Evolutionary conservation across 2,329 filamentous ascomycete species (phyloP).

Genomic region (Colletotrichum musicola): DNA sequence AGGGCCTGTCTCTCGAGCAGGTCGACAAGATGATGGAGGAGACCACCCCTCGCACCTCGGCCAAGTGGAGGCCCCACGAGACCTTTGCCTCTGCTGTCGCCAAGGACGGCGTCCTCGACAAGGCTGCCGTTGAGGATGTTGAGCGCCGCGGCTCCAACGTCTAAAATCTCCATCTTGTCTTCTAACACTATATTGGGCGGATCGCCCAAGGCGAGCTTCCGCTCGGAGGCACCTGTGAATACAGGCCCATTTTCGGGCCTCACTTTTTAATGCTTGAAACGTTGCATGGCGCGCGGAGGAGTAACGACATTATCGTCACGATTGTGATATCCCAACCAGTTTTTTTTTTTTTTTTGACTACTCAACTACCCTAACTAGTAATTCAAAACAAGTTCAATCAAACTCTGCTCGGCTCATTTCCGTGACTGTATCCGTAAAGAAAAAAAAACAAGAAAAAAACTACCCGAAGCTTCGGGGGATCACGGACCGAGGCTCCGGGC

Average conservation of each 20-base stretch:
- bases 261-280: slow-evolving; percentile 35
- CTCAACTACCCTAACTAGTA: slow-evolving; percentile 10
- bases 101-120: slow-evolving; percentile 53
- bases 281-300: slow-evolving; percentile 33
- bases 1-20: slow-evolving; percentile 83
- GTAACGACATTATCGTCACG: slow-evolving; percentile 16
- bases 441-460: not conserved
- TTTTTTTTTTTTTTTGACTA: slow-evolving; percentile 3
- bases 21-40: slow-evolving; percentile 92
- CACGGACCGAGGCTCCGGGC: slow-evolving; percentile 11
- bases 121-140: slow-evolving; percentile 43
- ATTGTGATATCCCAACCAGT: slow-evolving; percentile 26
- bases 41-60: slow-evolving; percentile 80
- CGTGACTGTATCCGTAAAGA: not conserved
- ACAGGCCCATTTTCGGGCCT: slow-evolving; percentile 12
- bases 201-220: slow-evolving; percentile 8
- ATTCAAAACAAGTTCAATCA: slow-evolving; percentile 21
- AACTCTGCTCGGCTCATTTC: slow-evolving; percentile 21
- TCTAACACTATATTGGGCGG: slow-evolving; percentile 24
- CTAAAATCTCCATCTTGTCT: slow-evolving; percentile 42
- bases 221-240: slow-evolving; percentile 17
- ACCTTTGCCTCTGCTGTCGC: slow-evolving; percentile 71
- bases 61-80: slow-evolving; percentile 79
- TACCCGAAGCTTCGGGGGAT: slow-evolving; percentile 6
- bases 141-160: slow-evolving; percentile 49